Percentiles rank a stretch among this genome's conserved stretches.
phyloP scores from a whole-genome alignment of 345 rosid genomes.

The Salix suchowensis region DNA sequence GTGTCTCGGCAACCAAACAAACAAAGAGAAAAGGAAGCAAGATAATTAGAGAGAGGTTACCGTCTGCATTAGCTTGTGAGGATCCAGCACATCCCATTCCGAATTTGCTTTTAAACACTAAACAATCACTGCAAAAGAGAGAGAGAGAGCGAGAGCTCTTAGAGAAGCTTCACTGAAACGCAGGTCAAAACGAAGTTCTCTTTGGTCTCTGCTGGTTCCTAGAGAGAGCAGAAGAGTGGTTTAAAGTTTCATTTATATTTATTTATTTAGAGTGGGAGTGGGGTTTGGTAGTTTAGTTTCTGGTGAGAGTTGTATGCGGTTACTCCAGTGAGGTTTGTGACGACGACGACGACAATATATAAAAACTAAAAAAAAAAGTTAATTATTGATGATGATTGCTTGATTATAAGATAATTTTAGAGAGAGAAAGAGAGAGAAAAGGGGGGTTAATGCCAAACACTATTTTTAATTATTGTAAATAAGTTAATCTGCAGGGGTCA shows the following conservation, averaged over 20 bases:
- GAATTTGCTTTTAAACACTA: background rate
- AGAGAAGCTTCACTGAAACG: slow-evolving; percentile 24
- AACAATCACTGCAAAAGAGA: background rate
- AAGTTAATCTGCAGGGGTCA: too few species aligned
- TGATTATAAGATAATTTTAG: background rate
- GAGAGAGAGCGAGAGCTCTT: background rate
- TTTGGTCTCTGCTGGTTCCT: slow-evolving; percentile 3
- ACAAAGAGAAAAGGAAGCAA: background rate
- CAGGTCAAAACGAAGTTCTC: slow-evolving; percentile 24
- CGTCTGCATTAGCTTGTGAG: slow-evolving; percentile 59
- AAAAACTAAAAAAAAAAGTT: too few species aligned
- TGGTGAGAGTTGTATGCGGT: background rate
- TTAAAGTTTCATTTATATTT: background rate
- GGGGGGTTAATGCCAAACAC: too few species aligned
- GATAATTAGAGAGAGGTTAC: slow-evolving; percentile 17
- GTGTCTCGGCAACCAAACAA: slow-evolving; percentile 1
- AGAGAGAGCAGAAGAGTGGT: background rate
- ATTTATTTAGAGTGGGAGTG: background rate
- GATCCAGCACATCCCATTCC: slow-evolving; percentile 83
- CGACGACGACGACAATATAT: background rate
- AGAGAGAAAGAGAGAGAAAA: too few species aligned
- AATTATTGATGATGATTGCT: background rate
- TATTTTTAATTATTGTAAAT: background rate
- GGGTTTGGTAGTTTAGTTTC: background rate
- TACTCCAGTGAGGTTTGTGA: too few species aligned